A percentile compares a stretch with the other conserved stretches of the same genome.
phyloP scores from a whole-genome alignment of 345 rosid genomes.

The Rhodamnia argentea region DNA sequence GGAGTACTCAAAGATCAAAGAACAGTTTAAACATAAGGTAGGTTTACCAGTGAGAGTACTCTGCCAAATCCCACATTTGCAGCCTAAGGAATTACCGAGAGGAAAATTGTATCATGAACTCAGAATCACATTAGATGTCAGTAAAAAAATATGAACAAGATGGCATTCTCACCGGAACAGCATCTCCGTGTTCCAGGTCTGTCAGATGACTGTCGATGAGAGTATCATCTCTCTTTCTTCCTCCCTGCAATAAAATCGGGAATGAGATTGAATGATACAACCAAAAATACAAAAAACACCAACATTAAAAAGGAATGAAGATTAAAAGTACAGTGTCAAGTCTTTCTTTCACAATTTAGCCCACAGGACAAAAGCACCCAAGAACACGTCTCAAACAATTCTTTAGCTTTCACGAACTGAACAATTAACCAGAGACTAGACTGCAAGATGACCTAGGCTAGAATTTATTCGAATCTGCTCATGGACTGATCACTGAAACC shows the following conservation, averaged over 20 bases:
- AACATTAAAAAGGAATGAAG: background rate
- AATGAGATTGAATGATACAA: background rate
- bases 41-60: conserved; percentile 53
- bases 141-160: background rate
- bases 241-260: conserved; percentile 5
- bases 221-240: conserved; percentile 14
- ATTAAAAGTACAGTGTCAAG: background rate
- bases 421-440: background rate
- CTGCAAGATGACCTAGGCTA: background rate
- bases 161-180: conserved; percentile 30
- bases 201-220: conserved; percentile 5
- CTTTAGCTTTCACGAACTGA: background rate
- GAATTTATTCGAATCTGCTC: background rate
- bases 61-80: conserved; percentile 67
- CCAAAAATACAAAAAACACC: background rate
- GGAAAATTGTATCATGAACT: conserved; percentile 11
- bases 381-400: background rate
- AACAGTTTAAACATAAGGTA: conserved; percentile 5
- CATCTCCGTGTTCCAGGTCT: conserved; percentile 60
- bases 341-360: background rate
- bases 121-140: background rate
- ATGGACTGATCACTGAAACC: background rate
- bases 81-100: conserved; percentile 22
- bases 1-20: background rate
- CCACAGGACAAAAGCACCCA: background rate